Percentiles rank a stretch among this genome's conserved stretches.
Conservation (phyloP, 139 green algal genomes). For the Mychonastes homosphaera region DNA sequence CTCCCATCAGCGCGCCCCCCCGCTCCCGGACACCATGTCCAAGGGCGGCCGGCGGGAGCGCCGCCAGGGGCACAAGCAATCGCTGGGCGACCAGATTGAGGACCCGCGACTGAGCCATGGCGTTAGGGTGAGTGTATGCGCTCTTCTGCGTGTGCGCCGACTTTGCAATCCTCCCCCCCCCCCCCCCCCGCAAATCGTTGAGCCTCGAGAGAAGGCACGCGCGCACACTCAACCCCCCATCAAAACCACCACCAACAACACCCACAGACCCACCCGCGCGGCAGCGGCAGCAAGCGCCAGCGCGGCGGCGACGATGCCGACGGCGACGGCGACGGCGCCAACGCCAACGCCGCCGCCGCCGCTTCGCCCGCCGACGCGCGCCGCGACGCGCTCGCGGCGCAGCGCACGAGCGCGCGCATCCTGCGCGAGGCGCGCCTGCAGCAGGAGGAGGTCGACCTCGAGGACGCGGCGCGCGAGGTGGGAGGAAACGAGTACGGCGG, state of each 20-base stretch:
- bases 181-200: too few relatives aligned
- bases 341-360: not conserved
- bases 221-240: too few relatives aligned
- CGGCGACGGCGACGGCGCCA: constrained; percentile 13
- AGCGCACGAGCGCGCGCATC: constrained; percentile 54
- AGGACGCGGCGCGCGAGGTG: constrained; percentile 21
- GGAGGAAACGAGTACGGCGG: not conserved
- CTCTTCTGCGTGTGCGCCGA: too few relatives aligned
- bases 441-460: constrained; percentile 74
- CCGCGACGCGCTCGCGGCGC: constrained; percentile 31
- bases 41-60: constrained; percentile 14
- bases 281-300: constrained; percentile 33
- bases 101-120: constrained; percentile 51
- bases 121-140: constrained; percentile 48
- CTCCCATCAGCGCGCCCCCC: too few relatives aligned
- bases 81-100: constrained; percentile 52
- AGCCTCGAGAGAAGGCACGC: too few relatives aligned
- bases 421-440: constrained; percentile 67
- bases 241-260: too few relatives aligned
- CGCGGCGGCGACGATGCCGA: constrained; percentile 21
- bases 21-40: too few relatives aligned
- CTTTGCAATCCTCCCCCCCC: too few relatives aligned
- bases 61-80: constrained; percentile 37
- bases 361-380: not conserved
- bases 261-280: constrained; percentile 41